These are phyloP conservation scores for Kazachstania psychrophila DNA, from an alignment of 805 yeast species.

Conservation along the genomic window DNA sequence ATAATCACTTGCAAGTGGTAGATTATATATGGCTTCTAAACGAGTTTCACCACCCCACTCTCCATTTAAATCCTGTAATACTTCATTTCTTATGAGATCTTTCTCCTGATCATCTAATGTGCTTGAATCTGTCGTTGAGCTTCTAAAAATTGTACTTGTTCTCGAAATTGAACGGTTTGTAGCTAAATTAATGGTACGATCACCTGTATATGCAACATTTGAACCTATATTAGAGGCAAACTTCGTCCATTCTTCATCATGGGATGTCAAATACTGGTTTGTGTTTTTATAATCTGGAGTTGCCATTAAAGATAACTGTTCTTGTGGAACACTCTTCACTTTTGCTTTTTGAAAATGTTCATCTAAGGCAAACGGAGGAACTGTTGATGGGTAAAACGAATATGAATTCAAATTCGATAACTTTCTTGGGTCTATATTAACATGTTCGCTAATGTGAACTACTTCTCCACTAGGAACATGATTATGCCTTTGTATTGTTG, in stretches of 20 bases:
- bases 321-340: neutral
- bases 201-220: slow-evolving; percentile 20
- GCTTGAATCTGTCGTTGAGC: neutral
- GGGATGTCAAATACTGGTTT: slow-evolving; percentile 31
- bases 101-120: slow-evolving; percentile 9
- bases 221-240: slow-evolving; percentile 34
- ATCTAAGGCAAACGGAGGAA: slow-evolving; percentile 61
- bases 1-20: slow-evolving; percentile 19
- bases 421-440: too few relatives aligned
- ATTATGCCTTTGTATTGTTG: too few relatives aligned
- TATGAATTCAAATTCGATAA: slow-evolving; percentile 23
- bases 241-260: slow-evolving; percentile 42
- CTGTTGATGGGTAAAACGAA: slow-evolving; percentile 34
- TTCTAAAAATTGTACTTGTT: neutral
- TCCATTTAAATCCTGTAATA: slow-evolving; percentile 37
- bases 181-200: slow-evolving; percentile 4
- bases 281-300: slow-evolving; percentile 5
- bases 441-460: too few relatives aligned
- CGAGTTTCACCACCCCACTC: slow-evolving; percentile 69
- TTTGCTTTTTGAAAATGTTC: slow-evolving; percentile 22
- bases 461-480: too few relatives aligned
- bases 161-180: neutral
- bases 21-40: slow-evolving; percentile 41
- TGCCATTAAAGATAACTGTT: too few relatives aligned
- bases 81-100: slow-evolving; percentile 13